These are phyloP conservation scores for Elaeis oleifera DNA, from an alignment of 202 grass and related monocot species.

Conservation along the genomic window DNA sequence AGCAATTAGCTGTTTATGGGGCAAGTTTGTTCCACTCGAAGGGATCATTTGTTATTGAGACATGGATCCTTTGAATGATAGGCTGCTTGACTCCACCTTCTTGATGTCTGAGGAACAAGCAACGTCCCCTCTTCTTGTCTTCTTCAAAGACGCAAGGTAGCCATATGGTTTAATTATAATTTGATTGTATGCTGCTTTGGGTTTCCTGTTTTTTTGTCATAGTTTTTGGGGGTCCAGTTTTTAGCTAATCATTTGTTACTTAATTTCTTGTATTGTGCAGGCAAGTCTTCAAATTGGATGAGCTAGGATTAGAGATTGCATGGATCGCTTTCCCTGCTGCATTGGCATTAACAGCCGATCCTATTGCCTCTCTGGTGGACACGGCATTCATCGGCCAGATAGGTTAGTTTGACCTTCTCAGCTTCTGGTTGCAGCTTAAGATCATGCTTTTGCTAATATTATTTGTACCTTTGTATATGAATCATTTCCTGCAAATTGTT, in stretches of 20 bases:
- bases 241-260: not conserved
- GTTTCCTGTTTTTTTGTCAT: not conserved
- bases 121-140: constrained; percentile 10
- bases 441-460: not conserved
- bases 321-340: constrained; percentile 22
- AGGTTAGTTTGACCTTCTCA: constrained; percentile 1
- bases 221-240: not conserved
- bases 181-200: not conserved
- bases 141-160: constrained; percentile 16
- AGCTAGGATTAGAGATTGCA: constrained; percentile 19
- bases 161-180: not conserved
- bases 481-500: no score
- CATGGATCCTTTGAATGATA: constrained; percentile 2
- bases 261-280: not conserved
- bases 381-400: constrained; percentile 23
- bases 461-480: no score
- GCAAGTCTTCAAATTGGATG: constrained; percentile 25
- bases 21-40: no score
- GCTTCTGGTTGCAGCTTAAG: not conserved
- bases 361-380: constrained; percentile 18
- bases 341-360: constrained; percentile 15
- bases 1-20: no score
- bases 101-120: constrained; percentile 2
- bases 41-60: not conserved
- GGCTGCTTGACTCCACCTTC: not conserved